A percentile compares a stretch with the other conserved stretches of the same genome.
phyloP scores from a whole-genome alignment of 805 yeast genomes.

The Teunomyces tritomae region DNA sequence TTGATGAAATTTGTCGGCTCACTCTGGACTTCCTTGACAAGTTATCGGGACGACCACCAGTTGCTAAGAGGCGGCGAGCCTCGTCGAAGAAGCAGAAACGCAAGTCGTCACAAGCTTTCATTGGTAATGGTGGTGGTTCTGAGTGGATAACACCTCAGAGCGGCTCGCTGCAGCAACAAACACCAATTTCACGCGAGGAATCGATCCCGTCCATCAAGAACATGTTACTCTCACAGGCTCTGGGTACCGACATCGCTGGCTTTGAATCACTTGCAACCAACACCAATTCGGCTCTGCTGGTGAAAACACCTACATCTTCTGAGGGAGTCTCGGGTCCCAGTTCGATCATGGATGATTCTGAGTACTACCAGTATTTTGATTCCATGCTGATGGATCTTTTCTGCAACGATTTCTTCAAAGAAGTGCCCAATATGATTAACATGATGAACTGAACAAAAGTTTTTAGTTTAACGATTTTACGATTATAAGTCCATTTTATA shows the following conservation, averaged over 20 bases:
- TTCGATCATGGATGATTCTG: constrained; percentile 3
- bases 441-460: constrained; percentile 4
- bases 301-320: background rate
- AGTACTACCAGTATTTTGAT: constrained; percentile 24
- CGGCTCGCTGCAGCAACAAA: background rate
- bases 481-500: background rate
- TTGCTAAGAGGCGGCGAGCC: background rate
- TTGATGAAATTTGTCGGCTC: constrained; percentile 25
- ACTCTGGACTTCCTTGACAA: constrained; percentile 20
- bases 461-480: background rate
- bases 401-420: constrained; percentile 25
- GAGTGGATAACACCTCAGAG: background rate
- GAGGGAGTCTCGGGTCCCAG: constrained; percentile 3
- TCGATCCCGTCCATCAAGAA: constrained; percentile 10
- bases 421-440: constrained; percentile 20
- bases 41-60: constrained; percentile 3
- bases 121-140: background rate
- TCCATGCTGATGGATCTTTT: constrained; percentile 26
- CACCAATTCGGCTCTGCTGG: background rate
- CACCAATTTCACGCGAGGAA: background rate
- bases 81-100: background rate
- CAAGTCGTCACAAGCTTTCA: background rate
- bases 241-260: background rate
- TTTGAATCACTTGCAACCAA: background rate
- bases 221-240: constrained; percentile 4